Evolutionary conservation across 2,329 filamentous ascomycete species (phyloP).

Genomic region (Exophiala viscosa): DNA sequence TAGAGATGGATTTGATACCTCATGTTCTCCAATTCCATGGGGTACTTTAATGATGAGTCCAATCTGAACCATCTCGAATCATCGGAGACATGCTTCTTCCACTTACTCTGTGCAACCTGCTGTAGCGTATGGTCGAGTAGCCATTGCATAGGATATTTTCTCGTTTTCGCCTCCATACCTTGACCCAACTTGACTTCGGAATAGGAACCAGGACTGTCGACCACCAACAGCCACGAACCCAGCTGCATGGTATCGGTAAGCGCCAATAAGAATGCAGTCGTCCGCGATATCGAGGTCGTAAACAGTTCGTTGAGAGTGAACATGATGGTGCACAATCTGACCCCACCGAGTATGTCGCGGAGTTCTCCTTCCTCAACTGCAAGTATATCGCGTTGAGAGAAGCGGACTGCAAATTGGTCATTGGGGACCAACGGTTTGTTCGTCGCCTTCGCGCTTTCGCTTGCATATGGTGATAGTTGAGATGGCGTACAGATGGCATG

Average conservation of each 20-base stretch:
- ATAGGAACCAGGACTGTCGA: slow-evolving; percentile 92
- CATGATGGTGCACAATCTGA: slow-evolving; percentile 70
- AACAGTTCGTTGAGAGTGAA: slow-evolving; percentile 98
- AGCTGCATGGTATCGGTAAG: slow-evolving; percentile 58
- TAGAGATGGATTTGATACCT: slow-evolving; percentile 90
- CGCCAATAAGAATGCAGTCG: slow-evolving; percentile 70
- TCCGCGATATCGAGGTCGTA: slow-evolving; percentile 67
- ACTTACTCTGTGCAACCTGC: slow-evolving; percentile 46
- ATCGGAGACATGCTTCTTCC: slow-evolving; percentile 71
- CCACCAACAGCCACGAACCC: slow-evolving; percentile 71
- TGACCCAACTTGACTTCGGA: slow-evolving; percentile 71
- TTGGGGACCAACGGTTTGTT: slow-evolving; percentile 19
- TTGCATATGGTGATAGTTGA: slow-evolving; percentile 22
- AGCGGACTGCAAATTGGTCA: slow-evolving; percentile 36
- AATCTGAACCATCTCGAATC: slow-evolving; percentile 86
- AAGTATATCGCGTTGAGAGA: slow-evolving; percentile 53
- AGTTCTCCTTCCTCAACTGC: slow-evolving; percentile 31
- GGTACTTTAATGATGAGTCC: slow-evolving; percentile 63
- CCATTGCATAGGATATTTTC: slow-evolving; percentile 90
- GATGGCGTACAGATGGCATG: slow-evolving; percentile 45
- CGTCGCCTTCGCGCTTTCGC: slow-evolving; percentile 20
- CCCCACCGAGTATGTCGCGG: slow-evolving; percentile 25
- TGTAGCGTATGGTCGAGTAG: slow-evolving; percentile 78
- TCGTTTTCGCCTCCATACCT: slow-evolving; percentile 39
- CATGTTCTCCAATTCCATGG: slow-evolving; percentile 89